Evolutionary conservation across 345 rosid genomes (phyloP).

Genomic region (Eucalyptus marginata): DNA sequence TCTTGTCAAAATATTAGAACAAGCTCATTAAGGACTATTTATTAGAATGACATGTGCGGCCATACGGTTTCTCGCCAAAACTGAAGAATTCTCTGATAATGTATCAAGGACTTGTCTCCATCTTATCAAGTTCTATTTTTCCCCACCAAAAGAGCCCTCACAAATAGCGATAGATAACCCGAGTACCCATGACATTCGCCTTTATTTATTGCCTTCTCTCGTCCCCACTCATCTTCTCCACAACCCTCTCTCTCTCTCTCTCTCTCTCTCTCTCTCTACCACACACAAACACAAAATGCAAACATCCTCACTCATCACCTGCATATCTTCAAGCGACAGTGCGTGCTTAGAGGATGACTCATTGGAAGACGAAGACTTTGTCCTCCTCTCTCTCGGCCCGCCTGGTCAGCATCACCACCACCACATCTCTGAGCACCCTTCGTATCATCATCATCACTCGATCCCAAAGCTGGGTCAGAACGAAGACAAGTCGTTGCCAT

Average conservation of each 20-base stretch:
- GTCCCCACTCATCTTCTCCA: slow-evolving; percentile 15
- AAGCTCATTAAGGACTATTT: background rate
- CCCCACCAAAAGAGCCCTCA: background rate
- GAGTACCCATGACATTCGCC: background rate
- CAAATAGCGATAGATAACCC: background rate
- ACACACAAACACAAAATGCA: slow-evolving; percentile 23
- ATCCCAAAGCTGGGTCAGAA: background rate
- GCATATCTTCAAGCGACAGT: slow-evolving; percentile 27
- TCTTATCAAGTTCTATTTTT: background rate
- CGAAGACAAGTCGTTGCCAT: background rate
- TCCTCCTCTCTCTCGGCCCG: slow-evolving; percentile 68
- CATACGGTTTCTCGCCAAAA: background rate
- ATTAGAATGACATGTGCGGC: background rate
- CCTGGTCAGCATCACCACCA: slow-evolving; percentile 41
- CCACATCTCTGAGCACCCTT: background rate
- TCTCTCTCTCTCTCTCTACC: background rate
- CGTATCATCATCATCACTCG: background rate
- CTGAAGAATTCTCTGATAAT: background rate
- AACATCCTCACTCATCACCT: slow-evolving; percentile 12
- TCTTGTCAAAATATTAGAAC: background rate
- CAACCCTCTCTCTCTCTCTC: background rate
- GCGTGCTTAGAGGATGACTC: slow-evolving; percentile 28
- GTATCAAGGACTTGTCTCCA: background rate
- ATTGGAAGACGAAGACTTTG: slow-evolving; percentile 44
- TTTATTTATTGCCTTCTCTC: slow-evolving; percentile 2